Base-by-base conservation (phyloP, 805 yeast species). In the Scheffersomyces ergatensis region DNA sequence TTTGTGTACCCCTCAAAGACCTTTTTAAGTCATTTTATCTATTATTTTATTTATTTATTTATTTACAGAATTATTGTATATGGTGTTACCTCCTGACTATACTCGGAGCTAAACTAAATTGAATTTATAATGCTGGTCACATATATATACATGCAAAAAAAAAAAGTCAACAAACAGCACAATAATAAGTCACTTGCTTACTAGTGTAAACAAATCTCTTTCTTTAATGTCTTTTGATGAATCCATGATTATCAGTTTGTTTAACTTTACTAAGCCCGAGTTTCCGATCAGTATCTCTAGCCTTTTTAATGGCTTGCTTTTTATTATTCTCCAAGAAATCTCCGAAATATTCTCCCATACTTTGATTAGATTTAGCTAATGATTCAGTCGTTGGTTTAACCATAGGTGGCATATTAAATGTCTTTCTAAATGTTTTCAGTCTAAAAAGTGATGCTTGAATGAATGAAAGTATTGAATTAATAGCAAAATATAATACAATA, bases 401-500 rank as follows among this genome's bases (percentile, higher is more conserved):
- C 14, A 39, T 32, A 12, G 82, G 82, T 2, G 89, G 79, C 51
- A 86, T 68, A 11, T 79, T 77, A 23, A 78, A 62, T 39, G 65
- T 44, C 31, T 67, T 69, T 65, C 97, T 78, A 54, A 86, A 77
- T 40, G 62, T 49, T 39, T 74, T 64, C 46, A 72, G 76, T 60
- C 84, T 80, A 53, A 93, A 72, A 18, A 85, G 53, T 37, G 77
- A 57, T 9, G 92, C 78, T 68, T 92, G 98, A 15, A 78, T 35
- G 37, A 86, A 76, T 0, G 97, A 85, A 52, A 78, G 79, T 12
- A 80, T 48, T 42, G 96, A 87, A 58, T 89, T 89, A 27, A 85
- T 80, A 5, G 92, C 83, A 62, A 92, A 88, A 60, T 90, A 93
- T 37, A 89, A 71, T 47, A 90, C 83, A 26, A 89, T 89, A 29